Percentiles rank a stretch among this genome's conserved stretches.
Evolutionary conservation across 73 alveolate genomes (phyloP).

Genomic region (Halteria grandinella): DNA sequence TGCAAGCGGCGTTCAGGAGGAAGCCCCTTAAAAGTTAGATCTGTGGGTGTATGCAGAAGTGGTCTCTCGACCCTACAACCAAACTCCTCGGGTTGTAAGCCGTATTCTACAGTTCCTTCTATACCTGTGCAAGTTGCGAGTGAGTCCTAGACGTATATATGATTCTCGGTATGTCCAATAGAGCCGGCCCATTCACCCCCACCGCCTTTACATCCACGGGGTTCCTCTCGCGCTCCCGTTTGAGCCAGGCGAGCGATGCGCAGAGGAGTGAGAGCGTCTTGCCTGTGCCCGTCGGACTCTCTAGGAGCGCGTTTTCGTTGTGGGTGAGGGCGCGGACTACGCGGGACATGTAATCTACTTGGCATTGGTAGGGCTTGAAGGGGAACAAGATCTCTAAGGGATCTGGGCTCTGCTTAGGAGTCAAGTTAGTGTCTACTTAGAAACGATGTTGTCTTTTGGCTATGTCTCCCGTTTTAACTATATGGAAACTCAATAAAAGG

Average conservation of each 20-base stretch:
- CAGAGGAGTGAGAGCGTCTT: conserved; percentile 84
- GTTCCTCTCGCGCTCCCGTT: conserved; percentile 21
- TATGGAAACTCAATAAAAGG: neutral
- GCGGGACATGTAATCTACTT: conserved; percentile 79
- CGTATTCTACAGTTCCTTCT: conserved; percentile 79
- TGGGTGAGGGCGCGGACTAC: conserved; percentile 76
- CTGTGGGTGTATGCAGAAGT: conserved; percentile 74
- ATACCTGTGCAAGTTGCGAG: conserved; percentile 81
- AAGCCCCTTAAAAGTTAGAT: conserved; percentile 47
- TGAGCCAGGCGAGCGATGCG: conserved; percentile 77
- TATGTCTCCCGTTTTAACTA: conserved; percentile 20
- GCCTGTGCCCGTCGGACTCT: conserved; percentile 96
- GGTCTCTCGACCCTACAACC: conserved; percentile 82
- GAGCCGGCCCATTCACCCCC: too few relatives aligned
- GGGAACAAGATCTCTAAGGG: conserved; percentile 78
- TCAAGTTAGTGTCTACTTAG: conserved; percentile 16
- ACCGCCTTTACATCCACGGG: neutral
- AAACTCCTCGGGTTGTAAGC: conserved; percentile 75
- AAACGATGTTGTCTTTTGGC: neutral
- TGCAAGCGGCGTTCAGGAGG: conserved; percentile 41
- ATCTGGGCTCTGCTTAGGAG: too few relatives aligned
- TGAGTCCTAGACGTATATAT: conserved; percentile 87
- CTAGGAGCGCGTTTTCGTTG: conserved; percentile 77
- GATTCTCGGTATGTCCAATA: conserved; percentile 61
- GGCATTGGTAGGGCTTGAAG: conserved; percentile 80